A percentile compares a stretch with the other conserved stretches of the same genome.
phyloP scores from a whole-genome alignment of 2,329 filamentous ascomycete genomes.

The Neopestalotiopsis rosae region DNA sequence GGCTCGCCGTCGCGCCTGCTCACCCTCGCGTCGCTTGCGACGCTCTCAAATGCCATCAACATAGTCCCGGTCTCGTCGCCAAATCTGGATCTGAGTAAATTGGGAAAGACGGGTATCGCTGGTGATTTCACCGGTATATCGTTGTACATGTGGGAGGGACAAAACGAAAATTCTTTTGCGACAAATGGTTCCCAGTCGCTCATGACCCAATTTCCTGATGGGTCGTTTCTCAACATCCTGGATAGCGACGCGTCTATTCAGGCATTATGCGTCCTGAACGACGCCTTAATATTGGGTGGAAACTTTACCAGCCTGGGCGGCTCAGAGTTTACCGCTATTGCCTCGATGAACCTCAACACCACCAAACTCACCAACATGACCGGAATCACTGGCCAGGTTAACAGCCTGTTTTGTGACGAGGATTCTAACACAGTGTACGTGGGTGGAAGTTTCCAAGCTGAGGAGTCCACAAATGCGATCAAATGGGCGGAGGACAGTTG shows the following conservation, averaged over 20 bases:
- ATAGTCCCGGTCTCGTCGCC: slow-evolving; percentile 69
- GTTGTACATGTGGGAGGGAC: slow-evolving; percentile 83
- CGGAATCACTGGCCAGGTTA: slow-evolving; percentile 85
- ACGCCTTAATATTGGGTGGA: slow-evolving; percentile 80
- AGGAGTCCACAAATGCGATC: slow-evolving; percentile 88
- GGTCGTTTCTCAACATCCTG: slow-evolving; percentile 76
- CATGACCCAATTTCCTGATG: slow-evolving; percentile 83
- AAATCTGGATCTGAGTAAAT: slow-evolving; percentile 76
- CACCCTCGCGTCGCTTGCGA: slow-evolving; percentile 46
- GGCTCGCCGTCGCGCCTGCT: slow-evolving; percentile 39
- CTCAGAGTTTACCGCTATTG: slow-evolving; percentile 77
- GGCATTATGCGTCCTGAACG: slow-evolving; percentile 82
- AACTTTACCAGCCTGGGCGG: slow-evolving; percentile 93
- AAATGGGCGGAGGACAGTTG: slow-evolving; percentile 77
- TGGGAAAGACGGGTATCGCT: slow-evolving; percentile 84
- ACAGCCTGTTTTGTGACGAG: slow-evolving; percentile 81
- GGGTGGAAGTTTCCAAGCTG: slow-evolving; percentile 82
- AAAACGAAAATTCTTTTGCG: slow-evolving; percentile 70
- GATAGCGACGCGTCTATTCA: slow-evolving; percentile 84
- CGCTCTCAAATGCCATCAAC: slow-evolving; percentile 54
- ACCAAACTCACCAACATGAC: slow-evolving; percentile 73
- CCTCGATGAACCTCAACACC: slow-evolving; percentile 78
- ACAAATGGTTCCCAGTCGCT: slow-evolving; percentile 83
- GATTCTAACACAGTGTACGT: slow-evolving; percentile 83
- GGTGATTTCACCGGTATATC: slow-evolving; percentile 94